phyloP scores from a whole-genome alignment of 371 early-diverging fungal genomes.

The Rhizopus delemar region DNA sequence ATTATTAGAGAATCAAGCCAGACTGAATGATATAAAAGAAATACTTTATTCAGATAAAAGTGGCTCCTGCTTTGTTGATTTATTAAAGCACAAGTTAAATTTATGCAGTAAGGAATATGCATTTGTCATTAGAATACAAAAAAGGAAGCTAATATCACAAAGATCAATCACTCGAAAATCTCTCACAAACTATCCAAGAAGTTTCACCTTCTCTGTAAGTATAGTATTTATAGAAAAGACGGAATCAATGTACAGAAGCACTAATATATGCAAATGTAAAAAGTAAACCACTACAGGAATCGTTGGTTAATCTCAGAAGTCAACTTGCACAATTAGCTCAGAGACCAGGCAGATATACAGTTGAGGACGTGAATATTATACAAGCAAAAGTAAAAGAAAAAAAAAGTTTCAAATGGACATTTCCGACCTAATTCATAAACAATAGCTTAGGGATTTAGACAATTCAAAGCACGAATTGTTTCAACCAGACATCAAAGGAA shows the following conservation, averaged over 20 bases:
- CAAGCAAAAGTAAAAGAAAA: slow-evolving; percentile 53
- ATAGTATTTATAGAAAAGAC: neutral
- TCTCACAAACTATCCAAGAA: slow-evolving; percentile 41
- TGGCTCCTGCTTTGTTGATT: slow-evolving; percentile 51
- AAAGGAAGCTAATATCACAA: slow-evolving; percentile 4
- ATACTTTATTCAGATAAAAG: slow-evolving; percentile 56
- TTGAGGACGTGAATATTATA: slow-evolving; percentile 51
- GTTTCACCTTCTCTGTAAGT: slow-evolving; percentile 49
- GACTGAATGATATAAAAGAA: slow-evolving; percentile 60
- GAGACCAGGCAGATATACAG: slow-evolving; percentile 44
- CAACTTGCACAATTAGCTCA: slow-evolving; percentile 57
- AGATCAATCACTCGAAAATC: slow-evolving; percentile 30
- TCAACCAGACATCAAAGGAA: slow-evolving; percentile 65
- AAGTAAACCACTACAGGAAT: slow-evolving; percentile 66
- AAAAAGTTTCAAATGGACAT: neutral
- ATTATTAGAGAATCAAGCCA: slow-evolving; percentile 60
- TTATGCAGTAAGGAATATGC: slow-evolving; percentile 51
- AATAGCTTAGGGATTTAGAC: slow-evolving; percentile 67
- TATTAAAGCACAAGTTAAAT: slow-evolving; percentile 58
- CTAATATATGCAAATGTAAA: neutral
- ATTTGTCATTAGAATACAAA: neutral
- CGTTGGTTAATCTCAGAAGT: slow-evolving; percentile 65
- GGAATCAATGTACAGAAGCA: no score
- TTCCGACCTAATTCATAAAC: neutral
- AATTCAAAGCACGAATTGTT: slow-evolving; percentile 63